Conservation (phyloP, 805 yeast genomes). For the Huiozyma sinensis region DNA sequence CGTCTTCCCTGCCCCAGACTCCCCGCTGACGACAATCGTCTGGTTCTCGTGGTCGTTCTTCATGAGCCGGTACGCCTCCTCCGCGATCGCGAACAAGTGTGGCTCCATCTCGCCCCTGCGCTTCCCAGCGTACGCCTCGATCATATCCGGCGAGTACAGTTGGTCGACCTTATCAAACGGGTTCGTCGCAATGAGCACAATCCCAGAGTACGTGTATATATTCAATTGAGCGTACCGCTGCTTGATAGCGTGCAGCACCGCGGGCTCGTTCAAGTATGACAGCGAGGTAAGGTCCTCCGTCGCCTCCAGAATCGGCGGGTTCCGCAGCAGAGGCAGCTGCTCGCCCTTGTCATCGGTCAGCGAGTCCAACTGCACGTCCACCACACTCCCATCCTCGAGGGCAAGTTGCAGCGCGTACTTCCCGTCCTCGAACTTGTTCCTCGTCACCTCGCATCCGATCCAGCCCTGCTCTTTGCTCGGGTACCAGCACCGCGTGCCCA, state of each 20-base stretch:
- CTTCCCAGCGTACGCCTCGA: constrained; percentile 89
- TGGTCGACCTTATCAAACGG: constrained; percentile 92
- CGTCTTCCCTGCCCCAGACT: constrained; percentile 97
- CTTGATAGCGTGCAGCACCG: constrained; percentile 87
- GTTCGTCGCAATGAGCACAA: constrained; percentile 89
- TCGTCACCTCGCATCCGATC: constrained; percentile 56
- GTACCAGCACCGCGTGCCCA: constrained; percentile 67
- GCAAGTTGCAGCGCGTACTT: constrained; percentile 42
- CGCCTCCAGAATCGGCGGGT: constrained; percentile 85
- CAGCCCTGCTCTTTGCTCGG: constrained; percentile 62
- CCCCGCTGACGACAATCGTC: constrained; percentile 95
- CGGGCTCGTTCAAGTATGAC: constrained; percentile 91
- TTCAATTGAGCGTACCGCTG: constrained; percentile 81
- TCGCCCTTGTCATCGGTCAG: constrained; percentile 18
- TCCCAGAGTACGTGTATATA: constrained; percentile 93
- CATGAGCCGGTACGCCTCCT: constrained; percentile 95
- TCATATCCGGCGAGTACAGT: constrained; percentile 81
- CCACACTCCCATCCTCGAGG: constrained; percentile 38
- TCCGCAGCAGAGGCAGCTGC: constrained; percentile 69
- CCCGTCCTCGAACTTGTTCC: constrained; percentile 30
- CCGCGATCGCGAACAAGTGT: constrained; percentile 94
- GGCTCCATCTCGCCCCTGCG: constrained; percentile 94
- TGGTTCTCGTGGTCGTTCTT: constrained; percentile 75
- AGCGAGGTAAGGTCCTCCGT: constrained; percentile 89
- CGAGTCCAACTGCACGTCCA: constrained; percentile 37